Base-by-base conservation (phyloP, 1,284 basidiomycete genomes). In the Leucocoprinus gongylophorus region DNA sequence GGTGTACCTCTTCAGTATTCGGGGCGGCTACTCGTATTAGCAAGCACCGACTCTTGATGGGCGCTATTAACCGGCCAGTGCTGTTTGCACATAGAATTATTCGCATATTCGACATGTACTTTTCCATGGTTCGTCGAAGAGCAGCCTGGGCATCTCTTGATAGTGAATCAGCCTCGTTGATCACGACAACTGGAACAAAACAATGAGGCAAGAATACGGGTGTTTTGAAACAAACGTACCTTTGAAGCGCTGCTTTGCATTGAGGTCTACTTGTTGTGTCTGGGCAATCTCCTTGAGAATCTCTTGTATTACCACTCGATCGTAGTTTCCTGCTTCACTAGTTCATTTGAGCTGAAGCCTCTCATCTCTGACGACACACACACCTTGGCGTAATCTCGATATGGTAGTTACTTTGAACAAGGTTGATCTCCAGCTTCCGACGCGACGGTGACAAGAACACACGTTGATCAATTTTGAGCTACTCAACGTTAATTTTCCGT, bases 381-480 rank as follows among this genome's bases (percentile, higher is more conserved):
- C 50, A 91, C 91, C 91, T 95, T 0, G 97, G 97, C 0, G 97
- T 99, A 53, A 99, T 85, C 69, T 99, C 95, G 46, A 99, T 88
- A 70, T 99, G 95, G 66, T 88, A 99, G 68, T 97, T 97, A 68
- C 90, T 92, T 72, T 97, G 90, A 7, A 99, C 95, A 54, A 99
- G 78, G 66, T 98, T 98, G 61, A 99, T 86, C 65, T 99, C 95
- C 29, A 99, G 77, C 68, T 97, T 98, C 54, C 95, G 81, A 64
- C 88, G 92, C 9, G 92, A 94, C 0, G 97, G 95, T 0, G 95
- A 95, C 38, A 97, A 71, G 67, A 99, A 99, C 1, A 97, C 85
- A 51, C 95, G 78, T 76, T 99, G 97, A 68, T 99, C 95, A 54
- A 99, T 97, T 76, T 97, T 95, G 53, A 99, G 79, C 95, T 97